These are phyloP conservation scores for Fusarium euwallaceae DNA, from an alignment of 2,329 filamentous ascomycete species.

Conservation along the genomic window DNA sequence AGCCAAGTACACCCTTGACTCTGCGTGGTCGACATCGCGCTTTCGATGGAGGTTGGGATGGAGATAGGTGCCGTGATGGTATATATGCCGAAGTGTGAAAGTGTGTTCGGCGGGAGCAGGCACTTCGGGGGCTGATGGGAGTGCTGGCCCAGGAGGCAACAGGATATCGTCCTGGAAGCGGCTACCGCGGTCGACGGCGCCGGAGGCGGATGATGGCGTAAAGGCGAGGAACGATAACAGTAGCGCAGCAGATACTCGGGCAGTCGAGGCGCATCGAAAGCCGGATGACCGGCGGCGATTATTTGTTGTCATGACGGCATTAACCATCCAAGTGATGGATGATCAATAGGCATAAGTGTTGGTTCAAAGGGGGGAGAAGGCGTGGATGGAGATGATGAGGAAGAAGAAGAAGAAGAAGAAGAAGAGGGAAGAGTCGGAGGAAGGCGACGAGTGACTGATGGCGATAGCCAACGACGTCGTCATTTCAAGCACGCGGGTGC, in stretches of 20 bases:
- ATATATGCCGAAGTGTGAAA: constrained; percentile 86
- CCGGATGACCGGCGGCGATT: constrained; percentile 29
- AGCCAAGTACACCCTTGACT: constrained; percentile 69
- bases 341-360: constrained; percentile 16
- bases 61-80: constrained; percentile 87
- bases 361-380: background rate
- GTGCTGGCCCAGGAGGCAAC: constrained; percentile 55
- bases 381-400: constrained; percentile 18
- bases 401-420: background rate
- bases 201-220: constrained; percentile 57
- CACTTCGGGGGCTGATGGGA: constrained; percentile 58
- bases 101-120: constrained; percentile 66
- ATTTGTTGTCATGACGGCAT: constrained; percentile 39
- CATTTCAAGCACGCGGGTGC: constrained; percentile 43
- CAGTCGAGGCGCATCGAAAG: constrained; percentile 65
- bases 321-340: constrained; percentile 20
- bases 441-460: constrained; percentile 33
- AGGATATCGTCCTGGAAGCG: constrained; percentile 59
- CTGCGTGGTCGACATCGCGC: constrained; percentile 74
- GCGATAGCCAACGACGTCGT: constrained; percentile 47
- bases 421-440: constrained; percentile 20
- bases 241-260: constrained; percentile 72
- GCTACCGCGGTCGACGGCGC: constrained; percentile 48
- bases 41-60: constrained; percentile 83
- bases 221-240: constrained; percentile 77